Percentiles rank a stretch among this genome's conserved stretches.
These are phyloP conservation scores for Inga leiocalycina DNA, from an alignment of 306 rosid genomes.

Conservation along the genomic window DNA sequence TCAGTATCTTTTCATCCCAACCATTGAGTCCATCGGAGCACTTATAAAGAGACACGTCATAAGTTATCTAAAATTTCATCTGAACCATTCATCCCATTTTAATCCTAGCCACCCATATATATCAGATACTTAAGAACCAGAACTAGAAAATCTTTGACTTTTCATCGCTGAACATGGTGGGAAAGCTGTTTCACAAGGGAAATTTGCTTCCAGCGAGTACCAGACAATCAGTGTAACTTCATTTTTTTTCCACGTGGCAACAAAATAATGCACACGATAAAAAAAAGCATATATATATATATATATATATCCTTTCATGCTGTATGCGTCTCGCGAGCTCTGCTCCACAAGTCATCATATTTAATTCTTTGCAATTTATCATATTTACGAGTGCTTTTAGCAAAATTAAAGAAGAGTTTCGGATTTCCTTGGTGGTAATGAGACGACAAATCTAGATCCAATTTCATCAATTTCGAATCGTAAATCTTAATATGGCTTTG, in stretches of 20 bases:
- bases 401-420: not conserved
- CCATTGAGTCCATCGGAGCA: no score
- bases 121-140: no score
- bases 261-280: not conserved
- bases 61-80: no score
- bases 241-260: not conserved
- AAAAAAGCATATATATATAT: no score
- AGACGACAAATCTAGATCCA: not conserved
- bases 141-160: no score
- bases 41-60: no score
- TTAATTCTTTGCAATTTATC: not conserved
- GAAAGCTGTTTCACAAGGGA: no score
- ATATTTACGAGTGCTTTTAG: not conserved
- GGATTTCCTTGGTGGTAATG: not conserved
- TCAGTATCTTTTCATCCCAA: no score
- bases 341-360: not conserved
- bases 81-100: no score
- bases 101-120: no score
- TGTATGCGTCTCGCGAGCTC: not conserved
- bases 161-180: no score
- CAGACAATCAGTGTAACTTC: not conserved
- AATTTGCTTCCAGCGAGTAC: no score
- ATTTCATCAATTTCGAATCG: not conserved
- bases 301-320: not conserved
- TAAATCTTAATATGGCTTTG: not conserved